Evolutionary conservation across 2,329 filamentous ascomycete genomes (phyloP), one percentile per base, ranked within the genome.

Genomic region (Tolypocladium album): DNA sequence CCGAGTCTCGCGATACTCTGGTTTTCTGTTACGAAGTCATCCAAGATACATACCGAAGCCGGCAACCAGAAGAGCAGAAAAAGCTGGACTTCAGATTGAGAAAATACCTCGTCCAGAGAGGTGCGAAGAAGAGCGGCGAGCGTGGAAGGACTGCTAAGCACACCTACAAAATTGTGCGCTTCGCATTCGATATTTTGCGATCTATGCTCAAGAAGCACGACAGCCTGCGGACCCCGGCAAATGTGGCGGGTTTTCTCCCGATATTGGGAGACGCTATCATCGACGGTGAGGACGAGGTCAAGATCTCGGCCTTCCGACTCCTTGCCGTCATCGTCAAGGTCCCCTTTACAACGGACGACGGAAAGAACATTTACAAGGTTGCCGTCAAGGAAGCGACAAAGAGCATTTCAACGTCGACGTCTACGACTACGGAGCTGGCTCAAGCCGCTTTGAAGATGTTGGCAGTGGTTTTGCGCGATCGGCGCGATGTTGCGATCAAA

Each of bases 1-100:
- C 90, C 0, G 86, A 88, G 64, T 90, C 86, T 66, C 86, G 88
- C 56, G 90, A 96, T 65, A 87, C 93, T 47, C 77, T 99, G n/a
- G 78, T 96, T 0, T 97, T 99, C 73, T 96, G 92, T 71, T 97
- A 96, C 70, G 91, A 97, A 72, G 83, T 97, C 55, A 89, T 97
- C 47, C 89, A 95, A 69, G 88, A 92, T 63, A 89, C 90, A 0
- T 95, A 96, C 72, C 84, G 83, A 61, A 83, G 82, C 61, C 79
- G 81, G 59, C 82, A 79, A 66, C 79, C 77, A 9, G 71, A 77
- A 68, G 76, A 72, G 24, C 78, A 80, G 64, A 72, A 75, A n/a
- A 84, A 82, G 66, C 75, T 85, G 9, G 84, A 89, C 66, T 82
- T 83, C 20, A 82, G 80, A 63, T 78, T 87, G 55, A 86, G 82